Base-by-base conservation (phyloP, 768 basidiomycete species). In the Amanita phalloides region DNA sequence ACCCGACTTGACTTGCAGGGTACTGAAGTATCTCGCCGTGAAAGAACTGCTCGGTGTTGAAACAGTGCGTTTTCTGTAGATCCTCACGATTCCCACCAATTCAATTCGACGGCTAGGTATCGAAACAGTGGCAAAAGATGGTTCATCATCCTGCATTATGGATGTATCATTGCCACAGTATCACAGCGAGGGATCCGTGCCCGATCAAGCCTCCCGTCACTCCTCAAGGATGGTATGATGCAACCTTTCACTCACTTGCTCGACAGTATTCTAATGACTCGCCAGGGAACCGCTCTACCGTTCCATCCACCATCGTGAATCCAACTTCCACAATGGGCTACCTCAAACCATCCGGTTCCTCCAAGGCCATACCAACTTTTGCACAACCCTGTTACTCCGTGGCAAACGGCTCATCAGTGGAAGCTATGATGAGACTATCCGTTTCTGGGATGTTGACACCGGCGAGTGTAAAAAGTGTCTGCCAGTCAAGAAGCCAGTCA, bases 371-470 rank as follows among this genome's bases (percentile, higher is more conserved):
- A 89, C 85, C 10, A 87, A 84, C 60, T 93, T 91, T 64, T 90
- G 89, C 56, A 94, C 91, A 1, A 88, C 86, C 0, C 69, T 94
- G 7, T 70, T 87, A 7, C 63, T 93, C 28, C 72, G 83, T 64
- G 88, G 86, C 14, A 85, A 90, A 59, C 72, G 85, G 7, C 71
- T 95, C 38, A 90, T 95, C 56, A 90, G 86, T 56, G 92, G 92
- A 13, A 88, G 86, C 25, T 92, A 93, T 60, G 91, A 94, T 51
- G 91, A 92, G 64, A 90, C 87, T 1, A 93, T 95, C 54, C 75
- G 91, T 10, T 89, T 95, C 66, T 95, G 91, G 92, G 87, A 93
- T 62, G 75, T 95, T 9, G 72, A 76, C 47, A 75, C 70, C 0
- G 76, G 76, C 11, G 73, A 73, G 60, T 70, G 73, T 67, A 83